These are phyloP conservation scores for Priceomyces haplophilus DNA, from an alignment of 805 yeast genomes.

Conservation along the genomic window DNA sequence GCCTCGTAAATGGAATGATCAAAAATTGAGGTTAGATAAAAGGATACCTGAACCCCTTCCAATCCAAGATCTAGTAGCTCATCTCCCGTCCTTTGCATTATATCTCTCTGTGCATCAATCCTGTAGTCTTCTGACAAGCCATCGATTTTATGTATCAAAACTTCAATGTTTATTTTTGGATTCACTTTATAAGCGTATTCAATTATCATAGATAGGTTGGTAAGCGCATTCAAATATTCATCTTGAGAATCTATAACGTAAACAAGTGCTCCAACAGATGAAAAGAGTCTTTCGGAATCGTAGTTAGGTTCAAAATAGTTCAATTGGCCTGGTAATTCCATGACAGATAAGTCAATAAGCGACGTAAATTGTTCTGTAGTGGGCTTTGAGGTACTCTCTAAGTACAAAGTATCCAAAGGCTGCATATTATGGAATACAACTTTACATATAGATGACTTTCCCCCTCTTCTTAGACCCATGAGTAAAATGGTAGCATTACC, in stretches of 20 bases:
- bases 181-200: slow-evolving; percentile 83
- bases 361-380: slow-evolving; percentile 82
- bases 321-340: slow-evolving; percentile 94
- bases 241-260: slow-evolving; percentile 95
- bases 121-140: slow-evolving; percentile 92
- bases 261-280: slow-evolving; percentile 83
- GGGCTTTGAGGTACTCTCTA: slow-evolving; percentile 88
- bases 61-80: slow-evolving; percentile 85
- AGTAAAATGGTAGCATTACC: slow-evolving; percentile 77
- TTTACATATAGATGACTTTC: slow-evolving; percentile 92
- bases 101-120: slow-evolving; percentile 92
- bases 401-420: slow-evolving; percentile 85
- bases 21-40: slow-evolving; percentile 88
- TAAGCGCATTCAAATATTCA: slow-evolving; percentile 88
- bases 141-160: slow-evolving; percentile 91
- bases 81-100: slow-evolving; percentile 93
- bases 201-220: slow-evolving; percentile 82
- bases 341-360: slow-evolving; percentile 78
- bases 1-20: slow-evolving; percentile 97
- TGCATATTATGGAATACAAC: slow-evolving; percentile 97
- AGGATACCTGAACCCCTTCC: slow-evolving; percentile 87
- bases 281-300: slow-evolving; percentile 73
- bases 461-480: slow-evolving; percentile 88
- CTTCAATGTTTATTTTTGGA: slow-evolving; percentile 85
- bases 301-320: slow-evolving; percentile 83